Percentiles rank a stretch among this genome's conserved stretches.
phyloP scores from a whole-genome alignment of 2,329 filamentous ascomycete species.

The Pseudocercospora pini-densiflorae region DNA sequence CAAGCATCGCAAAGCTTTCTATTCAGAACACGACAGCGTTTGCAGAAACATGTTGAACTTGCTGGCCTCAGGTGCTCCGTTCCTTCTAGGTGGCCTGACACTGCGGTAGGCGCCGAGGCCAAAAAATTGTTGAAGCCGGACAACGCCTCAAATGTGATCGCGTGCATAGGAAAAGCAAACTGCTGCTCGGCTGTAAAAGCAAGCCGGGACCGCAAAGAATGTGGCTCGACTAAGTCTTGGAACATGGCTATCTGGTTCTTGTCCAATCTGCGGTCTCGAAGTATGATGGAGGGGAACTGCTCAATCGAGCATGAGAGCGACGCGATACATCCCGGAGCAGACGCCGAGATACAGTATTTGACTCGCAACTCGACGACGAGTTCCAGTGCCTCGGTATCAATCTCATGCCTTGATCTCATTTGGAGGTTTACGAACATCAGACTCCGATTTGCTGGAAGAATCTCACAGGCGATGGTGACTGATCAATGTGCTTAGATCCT shows the following conservation, averaged over 20 bases:
- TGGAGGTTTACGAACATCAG: too few relatives aligned
- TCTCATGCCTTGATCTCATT: neutral
- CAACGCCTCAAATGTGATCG: neutral
- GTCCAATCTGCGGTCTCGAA: neutral
- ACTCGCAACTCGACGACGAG: neutral
- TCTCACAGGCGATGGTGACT: too few relatives aligned
- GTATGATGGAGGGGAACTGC: neutral
- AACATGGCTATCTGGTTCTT: neutral
- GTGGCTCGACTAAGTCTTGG: neutral
- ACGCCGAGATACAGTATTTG: neutral
- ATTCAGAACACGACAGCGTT: neutral
- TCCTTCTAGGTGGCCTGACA: too few relatives aligned
- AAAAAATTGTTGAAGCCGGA: neutral
- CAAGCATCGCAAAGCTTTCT: conserved; percentile 2
- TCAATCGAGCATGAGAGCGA: neutral
- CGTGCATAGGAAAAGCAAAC: neutral
- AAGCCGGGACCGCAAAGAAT: neutral
- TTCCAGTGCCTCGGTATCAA: neutral
- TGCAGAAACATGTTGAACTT: neutral
- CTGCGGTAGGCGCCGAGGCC: neutral
- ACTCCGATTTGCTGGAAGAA: too few relatives aligned
- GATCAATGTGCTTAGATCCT: too few relatives aligned
- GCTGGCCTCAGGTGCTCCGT: too few relatives aligned
- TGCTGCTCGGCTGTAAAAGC: neutral
- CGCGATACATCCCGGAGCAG: neutral